Evolutionary conservation across 2,329 filamentous ascomycete species (phyloP), one percentile per base, ranked within the genome.

Genomic region (Pseudogymnoascus pannorum): DNA sequence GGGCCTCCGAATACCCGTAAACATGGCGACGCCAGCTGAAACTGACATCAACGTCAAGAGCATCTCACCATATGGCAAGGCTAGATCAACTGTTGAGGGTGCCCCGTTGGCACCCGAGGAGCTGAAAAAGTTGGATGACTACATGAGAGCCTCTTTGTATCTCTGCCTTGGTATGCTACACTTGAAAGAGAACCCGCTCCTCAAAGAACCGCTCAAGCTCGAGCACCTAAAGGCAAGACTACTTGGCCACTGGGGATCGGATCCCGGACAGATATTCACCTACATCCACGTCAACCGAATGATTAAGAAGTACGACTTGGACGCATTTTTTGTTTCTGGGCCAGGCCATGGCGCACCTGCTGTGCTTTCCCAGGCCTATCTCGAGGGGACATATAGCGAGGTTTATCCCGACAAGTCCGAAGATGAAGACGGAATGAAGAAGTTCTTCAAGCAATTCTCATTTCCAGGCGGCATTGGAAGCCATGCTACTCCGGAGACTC

Each of bases 231-330:
- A 92, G 75, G 79, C 82, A 63, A 84, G 89, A 66, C 78, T 92
- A 7, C 78, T 92, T 2, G 89, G 89, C 38, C 89, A 92, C 71
- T 92, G 89, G 79, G 89, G 89, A 60, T 90, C 87, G 2, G 88
- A 89, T 58, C 86, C 89, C n/a, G 89, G 88, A 12, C 89, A 92
- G 73, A 86, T 87, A 62, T 92, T 92, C 74, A 89, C 87, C 33
- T 92, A 86, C 73, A 89, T 91, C 77, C 88, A 92, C 75, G 88
- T 91, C 79, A 92, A 92, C 74, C 86, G 88, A 33, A 76, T 92
- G 63, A 91, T 92, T 78, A 91, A 88, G 74, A 92, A 91, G 74
- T 88, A 91, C 69, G 83, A 89, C 65, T 76, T 92, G 58, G 81
- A 92, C 69, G 80, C 83, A 29, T 79, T 90, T 67, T 92, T 89